Evolutionary conservation across 805 yeast genomes (phyloP).

Genomic region (Teunomyces barrocoloradensis): DNA sequence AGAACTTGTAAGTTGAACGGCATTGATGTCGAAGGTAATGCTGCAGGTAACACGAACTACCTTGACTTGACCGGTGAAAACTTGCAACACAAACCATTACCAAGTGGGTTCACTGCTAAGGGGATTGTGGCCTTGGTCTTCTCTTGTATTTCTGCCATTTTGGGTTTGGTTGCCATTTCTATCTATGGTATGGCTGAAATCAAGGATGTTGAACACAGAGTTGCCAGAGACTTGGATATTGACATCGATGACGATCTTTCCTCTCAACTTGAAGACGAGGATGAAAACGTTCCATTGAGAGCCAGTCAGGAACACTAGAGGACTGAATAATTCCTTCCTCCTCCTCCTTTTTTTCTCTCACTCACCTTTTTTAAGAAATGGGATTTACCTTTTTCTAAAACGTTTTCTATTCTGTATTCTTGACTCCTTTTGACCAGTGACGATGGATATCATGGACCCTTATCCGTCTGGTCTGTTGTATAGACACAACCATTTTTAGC

Average conservation of each 20-base stretch:
- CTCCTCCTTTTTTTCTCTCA: too few relatives aligned
- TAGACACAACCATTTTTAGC: not conserved
- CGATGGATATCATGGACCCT: conserved; percentile 8
- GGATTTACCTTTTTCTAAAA: too few relatives aligned
- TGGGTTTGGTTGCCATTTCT: conserved; percentile 76
- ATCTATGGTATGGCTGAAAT: conserved; percentile 86
- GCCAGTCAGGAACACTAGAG: conserved; percentile 3
- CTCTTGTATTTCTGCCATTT: conserved; percentile 79
- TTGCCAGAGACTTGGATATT: conserved; percentile 53
- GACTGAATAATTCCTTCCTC: too few relatives aligned
- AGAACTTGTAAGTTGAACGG: conserved; percentile 59
- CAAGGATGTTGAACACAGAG: conserved; percentile 61
- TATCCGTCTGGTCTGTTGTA: conserved; percentile 4
- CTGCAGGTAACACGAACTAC: conserved; percentile 76
- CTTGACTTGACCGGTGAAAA: conserved; percentile 73
- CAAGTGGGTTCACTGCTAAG: conserved; percentile 88
- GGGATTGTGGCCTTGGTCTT: conserved; percentile 94
- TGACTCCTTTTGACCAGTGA: not conserved
- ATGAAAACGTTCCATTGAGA: conserved; percentile 10
- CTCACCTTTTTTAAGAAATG: too few relatives aligned
- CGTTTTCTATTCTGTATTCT: not conserved
- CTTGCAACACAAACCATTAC: conserved; percentile 63
- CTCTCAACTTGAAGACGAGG: conserved; percentile 14
- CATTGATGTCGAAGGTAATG: conserved; percentile 68
- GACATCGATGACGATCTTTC: conserved; percentile 35